Evolutionary conservation across 257 asterid species (phyloP), one percentile per base, ranked within the genome.

Genomic region (Ilex asprella): DNA sequence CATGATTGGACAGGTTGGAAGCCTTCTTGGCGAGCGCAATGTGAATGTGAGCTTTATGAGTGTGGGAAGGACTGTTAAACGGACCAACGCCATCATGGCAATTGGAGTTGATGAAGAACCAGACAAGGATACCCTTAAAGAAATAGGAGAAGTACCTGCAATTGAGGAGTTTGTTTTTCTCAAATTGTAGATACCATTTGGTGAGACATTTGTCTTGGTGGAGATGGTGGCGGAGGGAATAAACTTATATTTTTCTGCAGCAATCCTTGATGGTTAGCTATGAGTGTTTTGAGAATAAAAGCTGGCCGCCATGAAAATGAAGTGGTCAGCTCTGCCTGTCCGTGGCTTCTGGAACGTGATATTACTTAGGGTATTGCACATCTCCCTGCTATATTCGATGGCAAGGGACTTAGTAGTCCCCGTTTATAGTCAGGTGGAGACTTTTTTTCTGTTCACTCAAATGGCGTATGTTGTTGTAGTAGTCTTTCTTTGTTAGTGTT

Each of bases 41-140:
- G 97, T 92, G 75, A 92, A 92, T 29, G 97, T 92, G 71, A 89
- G 91, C 78, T 92, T 92, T 67, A 92, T 92, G 99, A 92, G 99
- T 39, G 99, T 92, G 39, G 95, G 96, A n/a, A 77, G 99, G 72
- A 84, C 86, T 43, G 80, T 66, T 29, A 84, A 67, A 87, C 76
- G 97, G 83, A 80, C 83, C 50, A 85, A 73, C 70, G 99, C 99
- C 14, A 79, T 92, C 50, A 89, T 92, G 99, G 99, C 99, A 10
- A 92, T 92, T 29, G 99, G 97, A 41, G 97, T 92, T 12, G 99
- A 92, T 35, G 99, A 92, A 67, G 91, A 82, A 62, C 99, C 99
- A 0, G 76, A 76, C 32, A 86, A 89, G 80, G 87, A 82, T 14
- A 77, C 97, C 10, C 88, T 89, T 47, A 85, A 72, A 84, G 82